Evolutionary conservation across 1,139 yeast species (phyloP), one percentile per base, ranked within the genome.

Genomic region (Suhomyces atakaporum): DNA sequence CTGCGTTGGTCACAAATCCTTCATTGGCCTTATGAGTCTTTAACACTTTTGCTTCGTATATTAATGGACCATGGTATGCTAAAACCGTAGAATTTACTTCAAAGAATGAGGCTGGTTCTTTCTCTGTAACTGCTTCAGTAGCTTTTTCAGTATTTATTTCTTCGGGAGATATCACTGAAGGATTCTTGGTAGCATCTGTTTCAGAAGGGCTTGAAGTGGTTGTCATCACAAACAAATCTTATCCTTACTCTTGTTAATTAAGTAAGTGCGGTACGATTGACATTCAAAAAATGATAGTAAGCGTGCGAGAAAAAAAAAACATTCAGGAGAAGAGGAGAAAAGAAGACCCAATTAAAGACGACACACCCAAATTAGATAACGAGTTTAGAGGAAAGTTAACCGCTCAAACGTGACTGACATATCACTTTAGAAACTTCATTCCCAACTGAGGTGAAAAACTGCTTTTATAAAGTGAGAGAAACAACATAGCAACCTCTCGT

Each of bases 61-160:
- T 74, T 47, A 90, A 62, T 3, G 96, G 96, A 0, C 97, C 97
- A 56, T 90, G 97, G 58, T 77, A 90, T 10, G 96, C 96, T 50
- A 88, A 67, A 45, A 90, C 87, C 40, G 66, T 66, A 13, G 70
- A 63, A 33, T 73, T 75, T 4, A 66, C 62, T 32, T 48, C 50
- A 40, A 55, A 59, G 27, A 32, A 29, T 4, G 20, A 19, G 5
- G 34, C 12, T 9, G 20, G 7, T 8, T 18, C 30, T 2, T 6
- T 6, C 3, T 7, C 27, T 5, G 22, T 22, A 5, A 14, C 19
- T 2, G 27, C 11, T n/a, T 26, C 20, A 10, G 13, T 25, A 3
- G 12, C 20, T 18, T 6, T 6, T 5, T 7, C 27, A 9, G 22
- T 22, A 5, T 11, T 22, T 2, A 27, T 15, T n/a, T 26, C 20